These are phyloP conservation scores for Naganishia randhawae DNA, from an alignment of 768 basidiomycete species.

Conservation along the genomic window DNA sequence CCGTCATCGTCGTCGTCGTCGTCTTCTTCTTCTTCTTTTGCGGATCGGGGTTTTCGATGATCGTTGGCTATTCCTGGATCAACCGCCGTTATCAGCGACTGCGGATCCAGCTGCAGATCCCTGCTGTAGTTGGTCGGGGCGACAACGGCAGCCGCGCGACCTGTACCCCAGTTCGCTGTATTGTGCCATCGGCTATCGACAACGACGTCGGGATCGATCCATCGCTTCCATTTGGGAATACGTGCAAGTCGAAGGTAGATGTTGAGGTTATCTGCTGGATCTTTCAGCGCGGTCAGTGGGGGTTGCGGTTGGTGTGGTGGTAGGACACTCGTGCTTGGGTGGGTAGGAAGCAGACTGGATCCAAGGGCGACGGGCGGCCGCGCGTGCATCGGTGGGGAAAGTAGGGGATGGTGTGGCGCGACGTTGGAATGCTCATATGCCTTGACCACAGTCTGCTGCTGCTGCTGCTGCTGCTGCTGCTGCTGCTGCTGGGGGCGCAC, in stretches of 20 bases:
- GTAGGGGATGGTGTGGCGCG: too few relatives aligned
- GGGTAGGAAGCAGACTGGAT: too few relatives aligned
- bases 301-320: not conserved
- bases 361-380: too few relatives aligned
- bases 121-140: not conserved
- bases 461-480: too few relatives aligned
- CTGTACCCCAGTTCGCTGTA: slow-evolving; percentile 16
- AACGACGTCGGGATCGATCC: slow-evolving; percentile 29
- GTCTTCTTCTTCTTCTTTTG: not conserved
- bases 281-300: not conserved
- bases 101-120: not conserved
- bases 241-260: slow-evolving; percentile 21
- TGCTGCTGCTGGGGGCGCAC: too few relatives aligned
- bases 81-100: not conserved
- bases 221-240: slow-evolving; percentile 26
- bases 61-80: not conserved
- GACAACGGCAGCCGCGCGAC: too few relatives aligned
- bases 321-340: too few relatives aligned
- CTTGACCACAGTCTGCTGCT: too few relatives aligned
- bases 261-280: slow-evolving; percentile 30
- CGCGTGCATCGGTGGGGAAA: too few relatives aligned
- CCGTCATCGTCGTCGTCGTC: too few relatives aligned
- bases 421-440: too few relatives aligned
- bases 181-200: slow-evolving; percentile 15
- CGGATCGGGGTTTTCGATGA: not conserved